Percentiles rank a stretch among this genome's conserved stretches.
Conservation (phyloP, 2,329 filamentous ascomycete genomes). For the Ambrosiella xylebori region DNA sequence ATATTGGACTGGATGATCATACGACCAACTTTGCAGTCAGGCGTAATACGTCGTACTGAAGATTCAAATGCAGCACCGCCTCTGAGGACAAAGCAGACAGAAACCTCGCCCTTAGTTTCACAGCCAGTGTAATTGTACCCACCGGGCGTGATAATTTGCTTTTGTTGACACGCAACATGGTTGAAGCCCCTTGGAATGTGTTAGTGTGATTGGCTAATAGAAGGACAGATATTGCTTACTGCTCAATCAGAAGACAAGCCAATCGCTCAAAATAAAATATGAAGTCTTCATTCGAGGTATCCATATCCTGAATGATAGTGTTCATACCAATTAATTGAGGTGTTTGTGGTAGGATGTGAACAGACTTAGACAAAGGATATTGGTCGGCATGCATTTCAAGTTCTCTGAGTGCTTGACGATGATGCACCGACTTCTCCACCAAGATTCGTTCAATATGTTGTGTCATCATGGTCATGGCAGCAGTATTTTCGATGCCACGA, state of each 20-base stretch:
- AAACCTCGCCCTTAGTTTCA: slow-evolving; percentile 52
- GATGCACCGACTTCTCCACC: slow-evolving; percentile 66
- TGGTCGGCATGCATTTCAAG: slow-evolving; percentile 57
- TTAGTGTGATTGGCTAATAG: slow-evolving; percentile 1
- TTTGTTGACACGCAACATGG: slow-evolving; percentile 50
- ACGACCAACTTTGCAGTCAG: slow-evolving; percentile 78
- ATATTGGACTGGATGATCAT: slow-evolving; percentile 81
- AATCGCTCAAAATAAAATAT: slow-evolving; percentile 95
- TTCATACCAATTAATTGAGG: slow-evolving; percentile 75
- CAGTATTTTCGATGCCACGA: slow-evolving; percentile 81
- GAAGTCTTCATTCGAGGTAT: slow-evolving; percentile 72
- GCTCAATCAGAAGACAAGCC: slow-evolving; percentile 67
- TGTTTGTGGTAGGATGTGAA: slow-evolving; percentile 57
- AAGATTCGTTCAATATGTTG: slow-evolving; percentile 84
- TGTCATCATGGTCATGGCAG: slow-evolving; percentile 86
- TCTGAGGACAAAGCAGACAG: slow-evolving; percentile 73
- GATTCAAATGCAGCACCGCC: slow-evolving; percentile 80
- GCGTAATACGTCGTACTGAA: slow-evolving; percentile 75
- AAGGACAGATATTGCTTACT: slow-evolving; percentile 27
- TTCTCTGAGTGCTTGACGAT: slow-evolving; percentile 60
- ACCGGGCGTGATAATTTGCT: slow-evolving; percentile 52
- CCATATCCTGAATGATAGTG: slow-evolving; percentile 70
- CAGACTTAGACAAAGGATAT: slow-evolving; percentile 55
- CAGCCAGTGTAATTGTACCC: slow-evolving; percentile 56
- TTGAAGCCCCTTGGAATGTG: slow-evolving; percentile 48